Evolutionary conservation across 805 yeast species (phyloP).

Genomic region (Nakazawaea anatomiae): DNA sequence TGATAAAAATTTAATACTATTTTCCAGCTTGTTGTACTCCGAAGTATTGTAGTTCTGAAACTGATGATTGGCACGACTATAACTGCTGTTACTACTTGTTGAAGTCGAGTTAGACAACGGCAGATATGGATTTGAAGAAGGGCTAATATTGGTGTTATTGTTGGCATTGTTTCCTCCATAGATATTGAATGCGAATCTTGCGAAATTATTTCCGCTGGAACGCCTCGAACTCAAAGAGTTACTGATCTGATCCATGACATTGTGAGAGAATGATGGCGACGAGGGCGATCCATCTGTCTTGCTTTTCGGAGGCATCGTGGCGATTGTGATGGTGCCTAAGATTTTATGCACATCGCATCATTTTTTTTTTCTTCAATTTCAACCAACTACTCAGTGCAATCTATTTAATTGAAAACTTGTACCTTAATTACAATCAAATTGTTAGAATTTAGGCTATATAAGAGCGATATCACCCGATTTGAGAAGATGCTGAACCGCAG

Average conservation of each 20-base stretch:
- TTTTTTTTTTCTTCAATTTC: not conserved
- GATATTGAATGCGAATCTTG: conserved; percentile 55
- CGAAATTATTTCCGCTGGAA: conserved; percentile 29
- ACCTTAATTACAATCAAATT: no score
- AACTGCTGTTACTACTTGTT: conserved; percentile 13
- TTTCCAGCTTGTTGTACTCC: conserved; percentile 14
- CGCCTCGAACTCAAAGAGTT: conserved; percentile 18
- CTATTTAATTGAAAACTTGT: no score
- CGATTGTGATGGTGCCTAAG: not conserved
- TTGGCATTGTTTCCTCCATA: conserved; percentile 33
- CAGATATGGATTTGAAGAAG: conserved; percentile 4
- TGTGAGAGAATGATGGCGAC: conserved; percentile 8
- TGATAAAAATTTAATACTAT: conserved; percentile 22
- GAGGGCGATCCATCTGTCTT: conserved; percentile 2
- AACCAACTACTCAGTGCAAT: no score
- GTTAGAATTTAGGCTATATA: not conserved
- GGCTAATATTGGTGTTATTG: conserved; percentile 4
- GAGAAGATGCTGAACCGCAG: conserved; percentile 21
- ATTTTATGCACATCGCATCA: not conserved
- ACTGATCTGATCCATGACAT: conserved; percentile 10
- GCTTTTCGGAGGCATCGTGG: not conserved
- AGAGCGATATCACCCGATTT: conserved; percentile 17
- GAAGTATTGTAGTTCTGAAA: conserved; percentile 22
- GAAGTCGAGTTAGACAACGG: conserved; percentile 13
- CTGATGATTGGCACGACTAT: conserved; percentile 20